Base-by-base conservation (phyloP, 768 basidiomycete species). In the Baorangia bicolor region DNA sequence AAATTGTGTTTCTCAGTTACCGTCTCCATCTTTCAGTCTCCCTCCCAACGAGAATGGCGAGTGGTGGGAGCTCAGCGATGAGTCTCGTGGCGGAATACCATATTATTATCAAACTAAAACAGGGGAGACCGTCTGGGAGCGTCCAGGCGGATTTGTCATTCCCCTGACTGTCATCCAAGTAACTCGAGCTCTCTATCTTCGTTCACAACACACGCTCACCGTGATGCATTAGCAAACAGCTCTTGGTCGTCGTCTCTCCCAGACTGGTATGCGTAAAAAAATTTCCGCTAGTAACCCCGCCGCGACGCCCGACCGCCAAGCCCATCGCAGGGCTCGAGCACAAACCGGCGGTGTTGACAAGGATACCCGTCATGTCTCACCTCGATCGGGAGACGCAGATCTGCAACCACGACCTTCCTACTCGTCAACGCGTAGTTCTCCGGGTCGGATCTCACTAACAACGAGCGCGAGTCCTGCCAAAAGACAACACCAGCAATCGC, bases 91-190 rank as follows among this genome's bases (percentile, higher is more conserved):
- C 42, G 91, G 91, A 30, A 76, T 94, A 53, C 85, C 90, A 4
- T 98, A 98, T 70, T 98, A 94, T 73, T 95, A 96, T 73, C 94
- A 95, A 65, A 97, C 94, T 11, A 88, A 92, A 71, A 87, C 91
- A 1, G 87, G 88, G 1, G 88, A 92, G 64, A 96, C 94, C 1
- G 88, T 92, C 34, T 98, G 94, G 94, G 92, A 92, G 55, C 82
- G 88, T n/a, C 94, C 94, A 14, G 73, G 79, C 23, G 90, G 86
- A 33, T 94, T 97, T 69, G 88, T 98, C 30, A 96, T 98, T 57
- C 94, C 94, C 34, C 76, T 98, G 49, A 88, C 87, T 13, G 83
- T 94, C 61, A 85, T 96, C 18, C 94, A 96, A 80, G 92, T 85
- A 63, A 64, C 76, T 39, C 64, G 42, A n/a, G 6, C 46, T 30